Evolutionary conservation across 495 filamentous ascomycete genomes (phyloP).

Genomic region (Trichoderma parareesei): DNA sequence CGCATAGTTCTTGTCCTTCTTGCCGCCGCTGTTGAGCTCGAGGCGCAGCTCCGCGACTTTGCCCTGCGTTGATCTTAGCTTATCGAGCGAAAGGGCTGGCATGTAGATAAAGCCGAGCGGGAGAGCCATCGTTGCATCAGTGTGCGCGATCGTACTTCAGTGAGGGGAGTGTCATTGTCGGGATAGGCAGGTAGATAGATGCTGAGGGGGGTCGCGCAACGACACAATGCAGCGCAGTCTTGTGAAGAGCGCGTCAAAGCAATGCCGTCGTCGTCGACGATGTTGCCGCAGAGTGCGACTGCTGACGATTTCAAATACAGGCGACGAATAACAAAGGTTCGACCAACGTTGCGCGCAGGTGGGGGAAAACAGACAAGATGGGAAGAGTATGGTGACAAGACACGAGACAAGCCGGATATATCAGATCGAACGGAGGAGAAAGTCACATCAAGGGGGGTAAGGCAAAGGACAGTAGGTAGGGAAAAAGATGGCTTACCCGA

Average conservation of each 20-base stretch:
- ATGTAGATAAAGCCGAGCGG: conserved; percentile 30
- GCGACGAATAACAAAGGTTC: neutral
- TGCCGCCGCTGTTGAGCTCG: conserved; percentile 87
- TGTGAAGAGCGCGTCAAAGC: neutral
- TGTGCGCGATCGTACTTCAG: neutral
- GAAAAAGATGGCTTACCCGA: conserved; percentile 60
- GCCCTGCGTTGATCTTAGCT: conserved; percentile 58
- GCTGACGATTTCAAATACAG: neutral
- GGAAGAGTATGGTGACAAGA: neutral
- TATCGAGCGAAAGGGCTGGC: conserved; percentile 32
- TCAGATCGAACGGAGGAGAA: neutral
- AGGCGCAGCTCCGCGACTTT: conserved; percentile 96
- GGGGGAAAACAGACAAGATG: conserved; percentile 2
- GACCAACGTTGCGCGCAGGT: neutral
- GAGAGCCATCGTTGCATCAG: neutral
- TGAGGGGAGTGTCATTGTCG: neutral
- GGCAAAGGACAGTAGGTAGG: neutral
- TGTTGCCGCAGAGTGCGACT: no score
- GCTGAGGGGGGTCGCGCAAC: neutral
- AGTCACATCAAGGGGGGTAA: neutral
- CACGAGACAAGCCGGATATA: neutral
- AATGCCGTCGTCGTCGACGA: neutral
- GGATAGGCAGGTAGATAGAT: neutral
- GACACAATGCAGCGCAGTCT: neutral
- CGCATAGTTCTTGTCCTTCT: conserved; percentile 96